phyloP scores from a whole-genome alignment of 2,329 filamentous ascomycete species.

The Trichoderma sp. region DNA sequence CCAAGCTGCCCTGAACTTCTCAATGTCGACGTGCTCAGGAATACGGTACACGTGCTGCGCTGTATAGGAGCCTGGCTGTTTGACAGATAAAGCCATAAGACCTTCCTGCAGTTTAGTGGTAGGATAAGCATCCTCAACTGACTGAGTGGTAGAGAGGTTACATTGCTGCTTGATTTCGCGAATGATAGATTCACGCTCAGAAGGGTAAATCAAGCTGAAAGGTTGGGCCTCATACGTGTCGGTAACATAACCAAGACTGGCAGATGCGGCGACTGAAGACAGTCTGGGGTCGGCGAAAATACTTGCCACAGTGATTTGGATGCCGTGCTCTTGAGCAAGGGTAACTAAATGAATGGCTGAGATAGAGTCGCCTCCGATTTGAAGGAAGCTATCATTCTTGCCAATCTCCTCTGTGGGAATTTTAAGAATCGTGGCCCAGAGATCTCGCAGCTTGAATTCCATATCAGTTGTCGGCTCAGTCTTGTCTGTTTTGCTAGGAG shows the following conservation, averaged over 20 bases:
- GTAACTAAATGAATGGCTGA: constrained; percentile 46
- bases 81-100: constrained; percentile 11
- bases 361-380: constrained; percentile 45
- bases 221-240: neutral
- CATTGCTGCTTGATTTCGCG: constrained; percentile 15
- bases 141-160: neutral
- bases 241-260: neutral
- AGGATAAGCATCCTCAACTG: constrained; percentile 21
- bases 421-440: constrained; percentile 37
- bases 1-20: constrained; percentile 8
- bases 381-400: constrained; percentile 25
- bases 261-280: neutral
- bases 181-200: neutral
- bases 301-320: neutral
- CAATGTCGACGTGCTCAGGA: constrained; percentile 2
- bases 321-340: constrained; percentile 33
- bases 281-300: constrained; percentile 12
- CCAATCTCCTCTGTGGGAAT: constrained; percentile 31
- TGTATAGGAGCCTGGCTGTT: constrained; percentile 20
- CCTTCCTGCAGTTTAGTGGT: constrained; percentile 8
- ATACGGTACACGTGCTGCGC: constrained; percentile 14
- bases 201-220: neutral
- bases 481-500: constrained; percentile 11
- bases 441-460: constrained; percentile 24
- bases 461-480: constrained; percentile 24